phyloP scores from a whole-genome alignment of 202 grass and related monocot genomes.

The Schoenoplectus tabernaemontani region DNA sequence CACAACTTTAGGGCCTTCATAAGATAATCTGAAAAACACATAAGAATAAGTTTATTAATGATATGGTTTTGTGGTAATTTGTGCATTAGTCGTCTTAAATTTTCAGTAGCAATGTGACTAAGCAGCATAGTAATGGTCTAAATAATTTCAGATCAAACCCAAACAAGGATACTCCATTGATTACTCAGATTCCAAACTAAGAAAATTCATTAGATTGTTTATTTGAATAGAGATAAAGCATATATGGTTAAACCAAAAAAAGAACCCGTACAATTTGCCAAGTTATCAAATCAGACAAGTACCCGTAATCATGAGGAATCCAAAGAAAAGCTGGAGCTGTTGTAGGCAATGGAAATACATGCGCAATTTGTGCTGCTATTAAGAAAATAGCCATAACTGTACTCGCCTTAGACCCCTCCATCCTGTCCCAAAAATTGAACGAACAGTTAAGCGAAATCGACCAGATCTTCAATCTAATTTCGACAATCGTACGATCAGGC shows the following conservation, averaged over 20 bases:
- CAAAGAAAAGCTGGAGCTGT: slow-evolving; percentile 82
- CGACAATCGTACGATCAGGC: neutral
- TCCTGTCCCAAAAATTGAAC: slow-evolving; percentile 23
- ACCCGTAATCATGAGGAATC: slow-evolving; percentile 76
- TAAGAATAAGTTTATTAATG: slow-evolving; percentile 11
- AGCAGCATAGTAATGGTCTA: neutral
- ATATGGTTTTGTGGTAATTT: neutral
- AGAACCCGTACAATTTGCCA: neutral
- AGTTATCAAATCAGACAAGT: slow-evolving; percentile 10
- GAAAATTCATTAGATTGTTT: neutral
- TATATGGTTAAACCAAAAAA: neutral
- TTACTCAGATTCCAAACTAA: neutral
- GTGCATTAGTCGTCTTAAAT: neutral
- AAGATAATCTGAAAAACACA: slow-evolving; percentile 41
- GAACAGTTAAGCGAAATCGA: neutral
- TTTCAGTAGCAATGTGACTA: neutral
- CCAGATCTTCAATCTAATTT: neutral
- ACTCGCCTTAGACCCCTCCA: slow-evolving; percentile 17
- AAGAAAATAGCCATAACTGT: slow-evolving; percentile 30
- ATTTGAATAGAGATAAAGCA: neutral
- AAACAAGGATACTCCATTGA: neutral
- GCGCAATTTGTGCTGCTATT: slow-evolving; percentile 16
- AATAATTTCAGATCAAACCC: neutral
- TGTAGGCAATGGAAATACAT: slow-evolving; percentile 12
- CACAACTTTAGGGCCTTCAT: slow-evolving; percentile 46